Evolutionary conservation across 2,329 filamentous ascomycete genomes (phyloP).

Genomic region (Penicillium sp.): DNA sequence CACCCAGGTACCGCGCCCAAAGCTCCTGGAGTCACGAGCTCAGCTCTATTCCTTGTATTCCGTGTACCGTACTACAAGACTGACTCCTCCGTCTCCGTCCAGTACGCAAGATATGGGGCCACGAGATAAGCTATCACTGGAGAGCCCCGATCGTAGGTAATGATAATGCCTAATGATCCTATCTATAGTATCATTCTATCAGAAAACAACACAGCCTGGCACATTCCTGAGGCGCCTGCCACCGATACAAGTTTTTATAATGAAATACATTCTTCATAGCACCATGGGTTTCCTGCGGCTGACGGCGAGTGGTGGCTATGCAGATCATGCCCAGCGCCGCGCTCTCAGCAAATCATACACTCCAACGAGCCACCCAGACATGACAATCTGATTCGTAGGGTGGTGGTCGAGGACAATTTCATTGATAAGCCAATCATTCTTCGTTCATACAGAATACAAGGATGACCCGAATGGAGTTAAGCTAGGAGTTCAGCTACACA

Average conservation of each 20-base stretch:
- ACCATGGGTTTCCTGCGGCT: slow-evolving; percentile 23
- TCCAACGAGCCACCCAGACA: neutral
- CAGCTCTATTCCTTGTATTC: neutral
- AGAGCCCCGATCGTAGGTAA: neutral
- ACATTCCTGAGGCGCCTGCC: slow-evolving; percentile 13
- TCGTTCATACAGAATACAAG: neutral
- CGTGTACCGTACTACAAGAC: neutral
- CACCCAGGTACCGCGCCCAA: neutral
- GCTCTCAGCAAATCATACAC: neutral
- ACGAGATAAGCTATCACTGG: neutral
- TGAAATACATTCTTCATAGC: slow-evolving; percentile 15
- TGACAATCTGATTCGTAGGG: neutral
- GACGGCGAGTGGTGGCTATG: slow-evolving; percentile 2
- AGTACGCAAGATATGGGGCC: neutral
- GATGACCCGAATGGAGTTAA: neutral
- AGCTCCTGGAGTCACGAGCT: neutral
- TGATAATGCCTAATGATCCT: neutral
- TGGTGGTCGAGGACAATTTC: neutral
- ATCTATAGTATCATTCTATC: neutral
- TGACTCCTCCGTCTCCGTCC: neutral
- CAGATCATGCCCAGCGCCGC: neutral
- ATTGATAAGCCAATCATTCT: neutral
- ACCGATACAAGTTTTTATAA: neutral
- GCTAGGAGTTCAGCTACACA: neutral
- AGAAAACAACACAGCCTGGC: slow-evolving; percentile 19